phyloP scores from a whole-genome alignment of 441 rosid genomes.

The Mallotus repandus region DNA sequence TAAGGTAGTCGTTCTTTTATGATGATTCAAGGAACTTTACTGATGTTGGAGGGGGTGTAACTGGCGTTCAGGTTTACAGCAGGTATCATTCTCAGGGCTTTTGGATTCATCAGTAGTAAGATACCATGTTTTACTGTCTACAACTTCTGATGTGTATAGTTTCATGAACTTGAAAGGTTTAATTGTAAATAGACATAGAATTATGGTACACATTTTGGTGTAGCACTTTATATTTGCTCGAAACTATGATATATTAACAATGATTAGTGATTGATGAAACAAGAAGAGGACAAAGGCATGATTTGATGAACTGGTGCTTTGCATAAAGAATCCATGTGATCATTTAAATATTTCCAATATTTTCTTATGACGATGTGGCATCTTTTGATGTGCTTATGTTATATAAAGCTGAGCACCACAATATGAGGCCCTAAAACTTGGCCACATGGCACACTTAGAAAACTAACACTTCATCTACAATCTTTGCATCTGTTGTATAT shows the following conservation, averaged over 20 bases:
- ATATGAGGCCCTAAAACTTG: too few species aligned
- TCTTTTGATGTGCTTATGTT: too few species aligned
- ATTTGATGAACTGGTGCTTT: background rate
- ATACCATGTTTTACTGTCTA: background rate
- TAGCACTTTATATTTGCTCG: background rate
- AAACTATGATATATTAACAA: background rate
- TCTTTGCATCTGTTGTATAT: too few species aligned
- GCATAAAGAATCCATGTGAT: background rate
- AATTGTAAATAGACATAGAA: background rate
- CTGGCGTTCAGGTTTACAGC: too few species aligned
- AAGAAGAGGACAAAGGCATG: background rate
- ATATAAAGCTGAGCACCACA: too few species aligned
- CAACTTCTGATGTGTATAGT: constrained; percentile 2
- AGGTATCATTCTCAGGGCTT: too few species aligned
- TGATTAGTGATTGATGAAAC: background rate
- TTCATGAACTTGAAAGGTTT: constrained; percentile 2
- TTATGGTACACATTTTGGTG: background rate
- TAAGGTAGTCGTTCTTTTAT: constrained; percentile 84
- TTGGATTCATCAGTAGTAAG: background rate
- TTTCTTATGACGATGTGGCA: too few species aligned
- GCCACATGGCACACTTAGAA: too few species aligned
- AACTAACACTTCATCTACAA: too few species aligned
- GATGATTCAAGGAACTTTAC: constrained; percentile 44
- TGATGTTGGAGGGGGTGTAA: constrained; percentile 80
- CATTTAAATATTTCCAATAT: background rate